A percentile compares a stretch with the other conserved stretches of the same genome.
These are phyloP conservation scores for Raffaelea ambrosiae DNA, from an alignment of 2,329 filamentous ascomycete genomes.

Conservation along the genomic window DNA sequence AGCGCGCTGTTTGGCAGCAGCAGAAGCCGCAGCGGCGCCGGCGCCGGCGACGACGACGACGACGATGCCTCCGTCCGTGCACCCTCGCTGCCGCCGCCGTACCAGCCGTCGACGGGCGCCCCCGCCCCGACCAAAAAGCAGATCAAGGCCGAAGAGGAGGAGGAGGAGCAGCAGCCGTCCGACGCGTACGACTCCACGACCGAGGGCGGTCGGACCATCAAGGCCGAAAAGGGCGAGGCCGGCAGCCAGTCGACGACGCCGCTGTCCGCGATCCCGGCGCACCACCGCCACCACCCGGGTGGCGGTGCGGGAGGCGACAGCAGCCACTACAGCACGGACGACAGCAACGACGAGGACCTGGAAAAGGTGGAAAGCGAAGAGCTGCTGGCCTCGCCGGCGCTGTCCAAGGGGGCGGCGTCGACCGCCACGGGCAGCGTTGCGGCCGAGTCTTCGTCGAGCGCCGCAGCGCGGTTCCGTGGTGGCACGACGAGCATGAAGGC, in stretches of 20 bases:
- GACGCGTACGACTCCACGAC: too few relatives aligned
- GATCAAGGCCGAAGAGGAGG: too few relatives aligned
- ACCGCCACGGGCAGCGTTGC: background rate
- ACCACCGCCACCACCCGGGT: background rate
- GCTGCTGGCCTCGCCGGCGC: background rate
- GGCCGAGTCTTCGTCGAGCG: too few relatives aligned
- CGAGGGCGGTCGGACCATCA: background rate
- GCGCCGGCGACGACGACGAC: background rate
- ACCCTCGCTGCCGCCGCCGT: background rate
- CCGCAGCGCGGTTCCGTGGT: too few relatives aligned
- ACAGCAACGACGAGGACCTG: background rate
- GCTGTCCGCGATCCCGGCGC: too few relatives aligned
- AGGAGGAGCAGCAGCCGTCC: too few relatives aligned
- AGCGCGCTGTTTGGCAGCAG: constrained; percentile 18
- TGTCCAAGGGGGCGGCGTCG: background rate
- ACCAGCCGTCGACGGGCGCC: too few relatives aligned
- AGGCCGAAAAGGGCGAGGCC: background rate
- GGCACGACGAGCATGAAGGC: too few relatives aligned
- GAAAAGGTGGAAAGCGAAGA: background rate
- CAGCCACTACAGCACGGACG: background rate
- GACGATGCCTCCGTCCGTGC: background rate
- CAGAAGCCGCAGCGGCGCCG: too few relatives aligned
- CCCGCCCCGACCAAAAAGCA: too few relatives aligned
- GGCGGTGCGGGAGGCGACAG: too few relatives aligned
- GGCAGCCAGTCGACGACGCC: too few relatives aligned